Evolutionary conservation across 1,139 yeast genomes (phyloP), one percentile per base, ranked within the genome.

Genomic region (Taiozyma sp.): DNA sequence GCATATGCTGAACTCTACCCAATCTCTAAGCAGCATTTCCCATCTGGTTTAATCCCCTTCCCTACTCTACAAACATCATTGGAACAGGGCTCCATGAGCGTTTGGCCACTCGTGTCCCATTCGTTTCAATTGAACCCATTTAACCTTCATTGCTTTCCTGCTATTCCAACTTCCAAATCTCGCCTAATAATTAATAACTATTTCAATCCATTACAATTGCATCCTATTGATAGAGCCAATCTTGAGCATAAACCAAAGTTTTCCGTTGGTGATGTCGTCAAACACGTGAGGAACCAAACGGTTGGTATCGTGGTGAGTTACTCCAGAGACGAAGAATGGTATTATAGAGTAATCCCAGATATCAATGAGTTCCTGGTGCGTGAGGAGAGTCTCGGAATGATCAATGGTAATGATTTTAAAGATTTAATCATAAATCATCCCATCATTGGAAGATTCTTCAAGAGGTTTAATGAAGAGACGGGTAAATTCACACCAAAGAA

Each of bases 371-470:
- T 21, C 14, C 19, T 32, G 6, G 44, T 44, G 7, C 22, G 28
- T 7, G 34, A n/a, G 3, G n/a, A 43, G 5, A 24, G n/a, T 21
- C 28, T 19, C 19, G 44, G 32, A 2, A 28, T 43, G 19, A 13
- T 43, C 3, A 19, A 14, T 37, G 40, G 40, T 6, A 37, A 19
- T 21, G 24, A 37, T 9, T 3, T 8, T 21, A 37, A 37, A 9
- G 34, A 35, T 13, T 40, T 29, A 16, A 24, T 52, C 3, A 10
- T 19, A 9, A 37, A 13, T 8, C 41, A 47, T 7, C 48, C 49
- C 19, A 28, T 42, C 11, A 22, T 52, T 24, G 54, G 50, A 8
- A 45, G 46, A 34, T 49, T 43, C 22, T 52, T 52, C n/a, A 39
- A 43, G 14, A 45, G 32, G 5, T 50, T 41, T 30, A 50, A 52